Conservation (phyloP, 1,284 basidiomycete genomes). For the Hemileia vastatrix region DNA sequence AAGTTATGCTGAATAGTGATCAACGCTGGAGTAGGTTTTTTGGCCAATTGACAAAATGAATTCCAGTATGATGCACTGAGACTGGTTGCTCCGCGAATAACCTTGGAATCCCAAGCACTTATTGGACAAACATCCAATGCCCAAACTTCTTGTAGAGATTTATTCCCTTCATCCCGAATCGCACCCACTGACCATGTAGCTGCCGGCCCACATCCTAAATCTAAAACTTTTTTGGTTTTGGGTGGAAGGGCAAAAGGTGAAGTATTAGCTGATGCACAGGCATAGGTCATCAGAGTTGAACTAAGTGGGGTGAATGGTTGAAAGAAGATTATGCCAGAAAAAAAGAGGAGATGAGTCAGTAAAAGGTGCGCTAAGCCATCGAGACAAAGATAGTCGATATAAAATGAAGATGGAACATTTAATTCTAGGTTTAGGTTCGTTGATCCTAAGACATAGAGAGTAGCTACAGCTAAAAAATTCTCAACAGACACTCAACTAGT, state of each 20-base stretch:
- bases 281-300: neutral
- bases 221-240: slow-evolving; percentile 4
- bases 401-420: neutral
- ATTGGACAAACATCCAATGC: slow-evolving; percentile 14
- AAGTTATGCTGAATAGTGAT: slow-evolving; percentile 12
- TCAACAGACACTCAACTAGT: slow-evolving; percentile 9
- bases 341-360: slow-evolving; percentile 5
- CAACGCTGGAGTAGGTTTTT: too few species aligned
- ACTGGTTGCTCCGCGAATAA: slow-evolving; percentile 3
- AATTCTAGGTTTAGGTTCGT: too few species aligned
- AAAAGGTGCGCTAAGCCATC: slow-evolving; percentile 1
- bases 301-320: neutral
- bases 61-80: neutral
- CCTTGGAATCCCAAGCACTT: neutral
- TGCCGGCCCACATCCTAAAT: slow-evolving; percentile 13
- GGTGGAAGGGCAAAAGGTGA: neutral
- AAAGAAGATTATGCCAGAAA: slow-evolving; percentile 3
- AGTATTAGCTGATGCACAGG: neutral
- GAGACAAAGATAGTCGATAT: neutral
- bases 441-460: too few species aligned
- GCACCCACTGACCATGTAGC: slow-evolving; percentile 16
- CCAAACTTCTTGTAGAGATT: neutral
- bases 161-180: neutral
- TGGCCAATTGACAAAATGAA: too few species aligned
- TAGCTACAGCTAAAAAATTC: neutral